A percentile compares a stretch with the other conserved stretches of the same genome.
phyloP scores from a whole-genome alignment of 2,329 filamentous ascomycete species.

The Colletotrichum kahawae region DNA sequence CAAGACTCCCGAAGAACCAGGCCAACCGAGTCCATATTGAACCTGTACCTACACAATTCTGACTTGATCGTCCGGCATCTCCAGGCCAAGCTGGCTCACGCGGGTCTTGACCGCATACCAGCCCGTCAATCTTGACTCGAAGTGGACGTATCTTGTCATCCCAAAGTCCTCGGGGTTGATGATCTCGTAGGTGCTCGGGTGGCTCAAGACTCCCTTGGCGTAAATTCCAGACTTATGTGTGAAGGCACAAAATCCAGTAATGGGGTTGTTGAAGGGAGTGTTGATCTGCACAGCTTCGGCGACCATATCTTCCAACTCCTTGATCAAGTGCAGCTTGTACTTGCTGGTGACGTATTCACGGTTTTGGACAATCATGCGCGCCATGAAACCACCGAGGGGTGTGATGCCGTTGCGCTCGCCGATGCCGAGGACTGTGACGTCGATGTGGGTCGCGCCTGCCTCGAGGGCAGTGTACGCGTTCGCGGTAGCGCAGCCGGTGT shows the following conservation, averaged over 20 bases:
- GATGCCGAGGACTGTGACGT: slow-evolving; percentile 87
- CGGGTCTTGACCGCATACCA: slow-evolving; percentile 96
- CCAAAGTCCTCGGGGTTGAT: slow-evolving; percentile 87
- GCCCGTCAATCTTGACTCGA: slow-evolving; percentile 81
- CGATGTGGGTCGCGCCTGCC: slow-evolving; percentile 80
- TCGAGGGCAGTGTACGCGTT: slow-evolving; percentile 88
- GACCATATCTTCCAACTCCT: slow-evolving; percentile 71
- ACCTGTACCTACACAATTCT: slow-evolving; percentile 55
- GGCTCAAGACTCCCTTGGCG: slow-evolving; percentile 81
- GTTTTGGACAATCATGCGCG: slow-evolving; percentile 80
- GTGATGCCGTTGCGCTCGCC: slow-evolving; percentile 85
- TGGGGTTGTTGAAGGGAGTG: slow-evolving; percentile 81
- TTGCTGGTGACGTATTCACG: slow-evolving; percentile 85
- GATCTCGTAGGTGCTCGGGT: slow-evolving; percentile 80
- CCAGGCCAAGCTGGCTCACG: slow-evolving; percentile 80
- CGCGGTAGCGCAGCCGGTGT: slow-evolving; percentile 87
- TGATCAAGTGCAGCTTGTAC: slow-evolving; percentile 88
- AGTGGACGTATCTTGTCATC: slow-evolving; percentile 85
- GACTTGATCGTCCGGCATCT: slow-evolving; percentile 77
- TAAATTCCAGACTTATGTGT: slow-evolving; percentile 81
- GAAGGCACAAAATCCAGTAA: slow-evolving; percentile 72
- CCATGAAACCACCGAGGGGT: slow-evolving; percentile 65
- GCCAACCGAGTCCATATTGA: rapidly evolving
- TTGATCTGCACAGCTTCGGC: slow-evolving; percentile 78
- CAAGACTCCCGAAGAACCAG: rapidly evolving